These are phyloP conservation scores for Suillus lakei DNA, from an alignment of 768 basidiomycete genomes.

Conservation along the genomic window DNA sequence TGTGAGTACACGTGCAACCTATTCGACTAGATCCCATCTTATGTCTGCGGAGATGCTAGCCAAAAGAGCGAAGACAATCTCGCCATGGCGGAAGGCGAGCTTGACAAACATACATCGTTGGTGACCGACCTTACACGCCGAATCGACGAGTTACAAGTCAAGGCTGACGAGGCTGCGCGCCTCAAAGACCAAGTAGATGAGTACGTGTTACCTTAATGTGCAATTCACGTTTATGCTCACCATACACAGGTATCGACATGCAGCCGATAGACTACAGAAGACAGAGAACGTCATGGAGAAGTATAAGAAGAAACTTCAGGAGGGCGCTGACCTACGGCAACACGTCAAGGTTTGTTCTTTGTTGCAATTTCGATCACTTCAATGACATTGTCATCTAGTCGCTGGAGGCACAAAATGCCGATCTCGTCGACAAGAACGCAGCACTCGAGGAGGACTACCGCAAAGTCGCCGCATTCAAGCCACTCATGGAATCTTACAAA, in stretches of 20 bases:
- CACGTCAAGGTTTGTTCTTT: slow-evolving; percentile 69
- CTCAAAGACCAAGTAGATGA: slow-evolving; percentile 96
- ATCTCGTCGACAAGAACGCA: slow-evolving; percentile 89
- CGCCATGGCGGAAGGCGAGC: slow-evolving; percentile 76
- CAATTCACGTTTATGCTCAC: background rate
- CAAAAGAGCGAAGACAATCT: slow-evolving; percentile 95
- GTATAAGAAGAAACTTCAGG: slow-evolving; percentile 98
- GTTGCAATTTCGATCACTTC: slow-evolving; percentile 1
- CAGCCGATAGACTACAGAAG: slow-evolving; percentile 90
- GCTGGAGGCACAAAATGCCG: slow-evolving; percentile 91
- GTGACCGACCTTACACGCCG: slow-evolving; percentile 78
- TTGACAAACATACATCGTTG: slow-evolving; percentile 76
- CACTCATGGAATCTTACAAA: slow-evolving; percentile 92
- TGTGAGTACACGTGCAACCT: slow-evolving; percentile 60
- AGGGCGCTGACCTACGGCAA: slow-evolving; percentile 87
- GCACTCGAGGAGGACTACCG: slow-evolving; percentile 91
- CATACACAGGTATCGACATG: slow-evolving; percentile 77
- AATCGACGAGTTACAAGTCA: slow-evolving; percentile 78
- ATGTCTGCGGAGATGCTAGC: slow-evolving; percentile 51
- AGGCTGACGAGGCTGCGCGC: slow-evolving; percentile 76
- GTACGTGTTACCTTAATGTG: slow-evolving; percentile 41
- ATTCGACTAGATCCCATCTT: slow-evolving; percentile 18
- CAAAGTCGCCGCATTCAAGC: slow-evolving; percentile 85
- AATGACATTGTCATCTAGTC: slow-evolving; percentile 49
- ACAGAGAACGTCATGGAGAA: slow-evolving; percentile 98